Base-by-base conservation (phyloP, 106 monocot species). In the Iris macrosiphon region DNA sequence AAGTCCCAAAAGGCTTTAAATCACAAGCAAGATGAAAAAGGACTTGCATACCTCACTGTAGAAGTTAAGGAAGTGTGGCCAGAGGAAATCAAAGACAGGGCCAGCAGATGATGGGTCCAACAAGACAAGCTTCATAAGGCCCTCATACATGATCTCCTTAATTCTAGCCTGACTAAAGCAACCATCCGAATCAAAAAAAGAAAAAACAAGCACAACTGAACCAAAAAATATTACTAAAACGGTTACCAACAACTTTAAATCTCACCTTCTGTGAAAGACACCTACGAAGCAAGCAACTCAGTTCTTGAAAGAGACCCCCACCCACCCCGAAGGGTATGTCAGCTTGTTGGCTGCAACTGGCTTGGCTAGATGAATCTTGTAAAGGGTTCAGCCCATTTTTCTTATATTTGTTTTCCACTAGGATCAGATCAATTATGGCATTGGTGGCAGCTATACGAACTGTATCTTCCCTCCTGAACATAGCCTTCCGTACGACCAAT, bases 291-390 rank as follows among this genome's bases (percentile, higher is more conserved):
- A 96, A 61, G 40, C 96, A 85, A 69, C 62, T 83, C 5, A 90
- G 73, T 39, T 86, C 89, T 16, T 80, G 72, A 80, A 96, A 96
- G 16, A 96, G 85, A 42, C 59, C 52, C 45, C 50, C 59, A 15
- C 62, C 51, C 42, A n/a, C 57, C 35, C 57, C 59, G 35, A 22
- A 20, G 14, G 63, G 45, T 37, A 71, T 40, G 27, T 77, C 85
- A 74, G 52, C 57, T 69, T 89, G 85, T 47, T 96, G 96, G 59
- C 96, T 96, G 59, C 72, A 84, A 66, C 96, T 96, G 51, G 96
- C 85, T 66, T 96, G 96, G 53, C 96, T 96, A 10, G 96, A 90
- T 42, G 96, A 96, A 23, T 89, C 89, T 54, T 79, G 66, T 40
- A 83, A 40, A 51, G 73, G 50, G 61, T 73, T 71, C 32, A 43